Conservation (phyloP, 176 grass and related monocot genomes). For the Puya raimondii region DNA sequence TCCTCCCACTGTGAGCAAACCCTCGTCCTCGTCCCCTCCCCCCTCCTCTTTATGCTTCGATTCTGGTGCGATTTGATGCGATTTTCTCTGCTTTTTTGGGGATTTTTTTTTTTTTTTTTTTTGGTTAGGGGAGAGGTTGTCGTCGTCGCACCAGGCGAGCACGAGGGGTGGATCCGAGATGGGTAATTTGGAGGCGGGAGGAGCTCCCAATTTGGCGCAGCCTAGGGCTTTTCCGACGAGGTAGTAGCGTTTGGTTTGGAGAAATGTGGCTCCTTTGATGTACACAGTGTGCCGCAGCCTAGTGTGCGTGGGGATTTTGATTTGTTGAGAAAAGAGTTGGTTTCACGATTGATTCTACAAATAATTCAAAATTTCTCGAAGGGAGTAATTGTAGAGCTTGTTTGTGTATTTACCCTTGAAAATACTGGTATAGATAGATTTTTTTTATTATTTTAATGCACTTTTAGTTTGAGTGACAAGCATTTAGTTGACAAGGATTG, state of each 20-base stretch:
- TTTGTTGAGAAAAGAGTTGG: neutral
- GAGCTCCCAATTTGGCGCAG: constrained; percentile 38
- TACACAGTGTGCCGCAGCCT: neutral
- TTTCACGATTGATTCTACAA: too few relatives aligned
- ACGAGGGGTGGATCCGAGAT: constrained; percentile 62
- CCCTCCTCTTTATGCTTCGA: neutral
- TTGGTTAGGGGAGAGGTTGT: constrained; percentile 43
- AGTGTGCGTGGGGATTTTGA: neutral
- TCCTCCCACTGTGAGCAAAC: constrained; percentile 28
- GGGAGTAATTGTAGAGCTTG: too few relatives aligned
- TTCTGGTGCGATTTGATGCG: neutral
- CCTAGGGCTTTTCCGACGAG: constrained; percentile 24
- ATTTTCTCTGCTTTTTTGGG: neutral
- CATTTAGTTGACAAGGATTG: too few relatives aligned
- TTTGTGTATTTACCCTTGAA: too few relatives aligned
- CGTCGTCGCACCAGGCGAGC: constrained; percentile 65
- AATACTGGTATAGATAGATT: too few relatives aligned
- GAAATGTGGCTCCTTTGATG: too few relatives aligned
- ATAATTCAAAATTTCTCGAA: too few relatives aligned
- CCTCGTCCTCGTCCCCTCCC: neutral
- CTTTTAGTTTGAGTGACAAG: too few relatives aligned
- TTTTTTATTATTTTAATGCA: too few relatives aligned
- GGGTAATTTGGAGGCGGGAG: constrained; percentile 44
- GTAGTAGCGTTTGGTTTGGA: constrained; percentile 4
- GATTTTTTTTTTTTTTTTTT: neutral